Conservation (phyloP, 495 filamentous ascomycete species). For the Annulohypoxylon stygium region DNA sequence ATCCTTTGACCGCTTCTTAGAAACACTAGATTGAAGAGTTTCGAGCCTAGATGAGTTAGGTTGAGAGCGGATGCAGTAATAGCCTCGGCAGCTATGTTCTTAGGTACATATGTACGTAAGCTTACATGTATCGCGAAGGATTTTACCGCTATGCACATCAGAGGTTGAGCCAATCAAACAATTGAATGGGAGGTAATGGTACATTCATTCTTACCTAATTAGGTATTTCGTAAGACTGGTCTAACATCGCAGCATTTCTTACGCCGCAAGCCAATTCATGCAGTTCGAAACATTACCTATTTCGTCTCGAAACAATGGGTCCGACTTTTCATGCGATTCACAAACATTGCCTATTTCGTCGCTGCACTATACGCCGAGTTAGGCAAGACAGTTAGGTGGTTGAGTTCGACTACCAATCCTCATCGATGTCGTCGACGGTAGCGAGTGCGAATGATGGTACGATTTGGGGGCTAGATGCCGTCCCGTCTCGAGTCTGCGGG, state of each 20-base stretch:
- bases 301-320: constrained; percentile 4
- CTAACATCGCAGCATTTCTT: constrained; percentile 2
- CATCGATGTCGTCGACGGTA: constrained; percentile 6
- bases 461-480: constrained; percentile 7
- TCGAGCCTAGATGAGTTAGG: background rate
- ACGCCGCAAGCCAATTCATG: constrained; percentile 10
- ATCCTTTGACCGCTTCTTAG: constrained; percentile 17
- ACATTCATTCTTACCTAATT: constrained; percentile 8
- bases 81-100: constrained; percentile 11
- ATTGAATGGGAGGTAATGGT: background rate
- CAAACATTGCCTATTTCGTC: constrained; percentile 14
- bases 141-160: constrained; percentile 4
- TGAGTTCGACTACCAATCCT: background rate
- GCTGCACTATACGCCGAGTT: background rate
- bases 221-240: background rate
- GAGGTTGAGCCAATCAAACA: constrained; percentile 1
- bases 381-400: background rate
- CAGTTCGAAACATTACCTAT: constrained; percentile 5
- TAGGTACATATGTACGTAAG: constrained; percentile 20
- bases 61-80: constrained; percentile 15
- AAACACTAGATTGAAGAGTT: constrained; percentile 4
- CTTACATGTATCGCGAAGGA: constrained; percentile 19
- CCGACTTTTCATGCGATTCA: constrained; percentile 5
- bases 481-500: background rate
- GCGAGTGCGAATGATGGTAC: constrained; percentile 15